Conservation (phyloP, 2,329 filamentous ascomycete genomes). For the Blastomyces parvus region DNA sequence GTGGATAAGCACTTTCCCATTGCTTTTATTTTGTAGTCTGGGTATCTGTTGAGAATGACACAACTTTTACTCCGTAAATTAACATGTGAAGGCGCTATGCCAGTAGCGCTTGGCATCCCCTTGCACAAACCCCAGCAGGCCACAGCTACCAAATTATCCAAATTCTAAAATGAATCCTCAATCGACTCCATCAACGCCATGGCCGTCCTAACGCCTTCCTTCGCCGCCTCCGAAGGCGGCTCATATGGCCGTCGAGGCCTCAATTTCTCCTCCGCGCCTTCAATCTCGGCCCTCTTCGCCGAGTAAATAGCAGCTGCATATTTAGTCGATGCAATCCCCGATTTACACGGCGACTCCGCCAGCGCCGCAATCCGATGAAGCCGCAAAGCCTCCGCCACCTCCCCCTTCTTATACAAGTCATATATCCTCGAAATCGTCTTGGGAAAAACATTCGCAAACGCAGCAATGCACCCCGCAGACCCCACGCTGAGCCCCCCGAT, state of each 20-base stretch:
- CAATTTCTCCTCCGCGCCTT: slow-evolving; percentile 49
- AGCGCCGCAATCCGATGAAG: slow-evolving; percentile 55
- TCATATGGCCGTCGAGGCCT: slow-evolving; percentile 55
- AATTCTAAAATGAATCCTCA: slow-evolving; percentile 26
- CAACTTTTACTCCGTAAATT: neutral
- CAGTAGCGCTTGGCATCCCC: neutral
- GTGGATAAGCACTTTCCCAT: neutral
- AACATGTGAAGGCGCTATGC: neutral
- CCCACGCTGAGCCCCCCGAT: slow-evolving; percentile 47
- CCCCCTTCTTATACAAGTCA: slow-evolving; percentile 50
- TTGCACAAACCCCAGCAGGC: neutral
- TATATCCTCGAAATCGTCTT: slow-evolving; percentile 51
- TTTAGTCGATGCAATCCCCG: slow-evolving; percentile 58
- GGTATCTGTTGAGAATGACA: neutral
- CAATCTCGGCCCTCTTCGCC: slow-evolving; percentile 50
- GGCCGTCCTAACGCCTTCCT: slow-evolving; percentile 33
- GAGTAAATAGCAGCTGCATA: slow-evolving; percentile 55
- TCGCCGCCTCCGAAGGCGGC: slow-evolving; percentile 35
- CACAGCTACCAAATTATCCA: neutral
- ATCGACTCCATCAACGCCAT: slow-evolving; percentile 36
- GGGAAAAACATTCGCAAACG: slow-evolving; percentile 50
- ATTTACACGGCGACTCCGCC: slow-evolving; percentile 57
- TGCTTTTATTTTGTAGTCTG: neutral
- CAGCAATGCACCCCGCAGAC: slow-evolving; percentile 47
- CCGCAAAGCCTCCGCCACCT: slow-evolving; percentile 48